Evolutionary conservation across 78 protist species (phyloP), one percentile per base, ranked within the genome.

Genomic region (Pelomyxa schiedti): DNA sequence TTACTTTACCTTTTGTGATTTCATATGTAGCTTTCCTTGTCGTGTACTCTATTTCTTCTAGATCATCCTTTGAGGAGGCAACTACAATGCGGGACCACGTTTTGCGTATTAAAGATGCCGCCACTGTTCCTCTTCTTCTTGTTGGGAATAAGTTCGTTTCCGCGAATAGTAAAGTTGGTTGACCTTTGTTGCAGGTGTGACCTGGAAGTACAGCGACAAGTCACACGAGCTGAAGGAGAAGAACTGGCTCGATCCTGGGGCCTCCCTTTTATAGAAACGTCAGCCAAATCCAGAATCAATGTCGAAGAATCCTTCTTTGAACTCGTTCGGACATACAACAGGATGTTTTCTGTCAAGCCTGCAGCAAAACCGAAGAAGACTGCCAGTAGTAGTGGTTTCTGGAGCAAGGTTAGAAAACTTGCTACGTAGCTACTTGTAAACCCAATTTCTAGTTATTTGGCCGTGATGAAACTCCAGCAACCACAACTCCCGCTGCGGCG

Each of bases 261-360:
- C 39, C 69, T 53, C n/a, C 69, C 75, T 3, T 92, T 82, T 65
- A 2, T 87, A 38, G 90, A 84, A 67, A 79, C 91, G 43, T 69
- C 82, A 6, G 95, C 95, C 79, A 87, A 88, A 75, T 52, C 68
- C 26, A 36, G 69, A 39, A 6, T 36, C 42, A 87, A 88, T 39
- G 86, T 87, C 32, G 92, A 88, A 1, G 87, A 87, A 53, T 72
- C 52, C 36, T 91, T 76, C 88, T 76, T 40, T 77, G 53, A 58
- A 42, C 65, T 76, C 24, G 78, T 83, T 36, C 80, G 92, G 16
- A 8, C 7, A 26, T 5, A 24, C 73, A 8, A 43, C 4, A n/a
- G 38, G 41, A 69, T 9, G 58, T 16, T 16, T 16, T 16, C 32
- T 47, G 58, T 16, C 58, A 16, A 16, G 58, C 58, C 58, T 16